Evolutionary conservation across 1,284 basidiomycete genomes (phyloP), one percentile per base, ranked within the genome.

Genomic region (Heterobasidion parviporum): DNA sequence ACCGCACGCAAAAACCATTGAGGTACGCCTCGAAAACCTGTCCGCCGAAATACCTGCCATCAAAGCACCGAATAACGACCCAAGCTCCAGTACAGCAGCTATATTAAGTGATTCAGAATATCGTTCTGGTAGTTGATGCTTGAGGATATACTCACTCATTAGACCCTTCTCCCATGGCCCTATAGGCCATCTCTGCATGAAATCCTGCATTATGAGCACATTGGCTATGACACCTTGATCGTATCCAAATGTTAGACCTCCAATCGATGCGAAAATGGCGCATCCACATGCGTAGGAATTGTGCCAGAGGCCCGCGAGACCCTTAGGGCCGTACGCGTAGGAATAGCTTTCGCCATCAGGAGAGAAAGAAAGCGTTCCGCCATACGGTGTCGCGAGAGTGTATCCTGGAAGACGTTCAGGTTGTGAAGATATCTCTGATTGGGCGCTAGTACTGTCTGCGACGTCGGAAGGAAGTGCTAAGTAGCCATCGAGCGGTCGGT

Each of bases 181-280:
- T 10, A 89, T 72, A 7, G 84, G 85, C 79, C 82, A 90, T 10
- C 81, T 75, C 52, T 68, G 61, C 35, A 78, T 61, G 62, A 92
- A 92, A 60, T 88, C 83, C 51, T 74, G 72, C 89, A 92, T 92
- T n/a, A 89, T 86, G 14, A 92, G 76, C 8, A 92, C 82, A 66
- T 91, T 91, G 3, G 89, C 85, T 61, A 91, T 87, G 33, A 72
- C 71, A 41, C 73, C 75, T 61, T 77, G 72, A 64, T 74, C 73
- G 57, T 74, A 75, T 5, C 89, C 89, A 67, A 92, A 92, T 26
- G 87, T 81, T 50, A 92, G 67, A 0, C 90, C 89, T 3, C 89
- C 90, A 61, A 92, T 79, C 14, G 84, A 87, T 0, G 85, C 89
- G 57, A 89, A 85, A 38, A 83, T 69, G 1, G 83, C 85, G 61